A percentile compares a stretch with the other conserved stretches of the same genome.
phyloP scores from a whole-genome alignment of 1,284 basidiomycete species.

The Cutaneotrichosporon sp. region DNA sequence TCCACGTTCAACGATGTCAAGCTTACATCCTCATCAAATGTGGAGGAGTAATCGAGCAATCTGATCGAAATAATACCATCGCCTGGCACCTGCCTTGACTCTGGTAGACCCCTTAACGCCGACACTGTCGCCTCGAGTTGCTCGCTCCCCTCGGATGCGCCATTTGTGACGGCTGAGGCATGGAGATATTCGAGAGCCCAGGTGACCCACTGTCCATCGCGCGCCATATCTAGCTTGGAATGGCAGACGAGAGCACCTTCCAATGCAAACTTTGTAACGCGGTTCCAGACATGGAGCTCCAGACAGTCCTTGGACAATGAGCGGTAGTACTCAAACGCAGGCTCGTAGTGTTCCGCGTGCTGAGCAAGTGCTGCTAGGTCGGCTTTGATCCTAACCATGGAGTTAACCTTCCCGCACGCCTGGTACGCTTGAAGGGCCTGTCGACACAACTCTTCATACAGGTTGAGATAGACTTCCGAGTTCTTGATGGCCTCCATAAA shows the following conservation, averaged over 20 bases:
- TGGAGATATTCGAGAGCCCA: slow-evolving; percentile 42
- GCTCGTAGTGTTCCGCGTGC: slow-evolving; percentile 50
- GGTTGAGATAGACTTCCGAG: slow-evolving; percentile 61
- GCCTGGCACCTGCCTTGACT: slow-evolving; percentile 7
- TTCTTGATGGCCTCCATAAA: slow-evolving; percentile 61
- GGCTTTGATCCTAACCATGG: slow-evolving; percentile 74
- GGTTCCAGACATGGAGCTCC: slow-evolving; percentile 37
- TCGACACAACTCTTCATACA: slow-evolving; percentile 69
- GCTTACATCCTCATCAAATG: slow-evolving; percentile 22
- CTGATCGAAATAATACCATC: slow-evolving; percentile 10
- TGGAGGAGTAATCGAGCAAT: slow-evolving; percentile 17
- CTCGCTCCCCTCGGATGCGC: background rate
- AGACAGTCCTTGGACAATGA: slow-evolving; percentile 33
- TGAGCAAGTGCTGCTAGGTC: slow-evolving; percentile 78
- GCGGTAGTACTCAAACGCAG: slow-evolving; percentile 35
- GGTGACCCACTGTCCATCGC: slow-evolving; percentile 36
- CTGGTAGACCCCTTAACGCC: slow-evolving; percentile 19
- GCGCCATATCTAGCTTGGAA: slow-evolving; percentile 19
- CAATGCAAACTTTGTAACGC: slow-evolving; percentile 32
- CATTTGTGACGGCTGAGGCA: slow-evolving; percentile 19
- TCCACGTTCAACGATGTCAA: slow-evolving; percentile 24
- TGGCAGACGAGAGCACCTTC: slow-evolving; percentile 32
- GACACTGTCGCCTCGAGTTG: slow-evolving; percentile 16
- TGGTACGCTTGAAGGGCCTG: slow-evolving; percentile 77
- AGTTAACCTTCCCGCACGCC: slow-evolving; percentile 71